phyloP scores from a whole-genome alignment of 2,329 filamentous ascomycete species.

The Alternaria hordeiaustralica region DNA sequence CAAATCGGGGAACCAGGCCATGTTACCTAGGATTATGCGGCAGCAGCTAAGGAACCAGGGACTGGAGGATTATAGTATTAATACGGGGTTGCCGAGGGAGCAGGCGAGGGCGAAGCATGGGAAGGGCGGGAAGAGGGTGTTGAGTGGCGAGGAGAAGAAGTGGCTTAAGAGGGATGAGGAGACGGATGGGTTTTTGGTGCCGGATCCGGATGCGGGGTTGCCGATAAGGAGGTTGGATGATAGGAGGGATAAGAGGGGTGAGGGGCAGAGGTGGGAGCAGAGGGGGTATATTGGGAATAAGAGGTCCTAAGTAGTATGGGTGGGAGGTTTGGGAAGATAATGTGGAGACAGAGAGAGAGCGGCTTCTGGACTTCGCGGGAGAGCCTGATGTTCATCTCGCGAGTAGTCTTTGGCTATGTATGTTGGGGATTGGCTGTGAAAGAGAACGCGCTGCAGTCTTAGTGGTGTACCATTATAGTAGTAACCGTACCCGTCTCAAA shows the following conservation, averaged over 20 bases:
- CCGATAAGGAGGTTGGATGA: background rate
- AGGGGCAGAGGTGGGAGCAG: background rate
- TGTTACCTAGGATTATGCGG: conserved; percentile 20
- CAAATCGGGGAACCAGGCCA: conserved; percentile 5
- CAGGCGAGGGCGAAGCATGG: conserved; percentile 1
- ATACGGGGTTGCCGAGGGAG: conserved; percentile 10
- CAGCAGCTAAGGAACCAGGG: conserved; percentile 3
- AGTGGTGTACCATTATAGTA: no score
- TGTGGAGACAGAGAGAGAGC: no score
- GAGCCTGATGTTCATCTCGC: no score
- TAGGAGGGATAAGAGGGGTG: background rate
- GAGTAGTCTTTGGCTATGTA: no score
- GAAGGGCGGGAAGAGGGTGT: background rate
- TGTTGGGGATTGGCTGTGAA: no score
- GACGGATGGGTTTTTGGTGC: background rate
- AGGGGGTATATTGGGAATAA: background rate
- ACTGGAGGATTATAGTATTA: conserved; percentile 1
- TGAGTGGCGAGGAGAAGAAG: conserved; percentile 10
- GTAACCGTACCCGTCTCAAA: no score
- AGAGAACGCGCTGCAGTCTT: no score
- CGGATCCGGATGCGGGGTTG: background rate
- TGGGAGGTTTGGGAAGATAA: no score
- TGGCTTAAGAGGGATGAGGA: background rate
- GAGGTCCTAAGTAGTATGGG: no score
- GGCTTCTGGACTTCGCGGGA: no score